A percentile compares a stretch with the other conserved stretches of the same genome.
Evolutionary conservation across 1,284 basidiomycete genomes (phyloP).

Genomic region (Xanthoconium separans): DNA sequence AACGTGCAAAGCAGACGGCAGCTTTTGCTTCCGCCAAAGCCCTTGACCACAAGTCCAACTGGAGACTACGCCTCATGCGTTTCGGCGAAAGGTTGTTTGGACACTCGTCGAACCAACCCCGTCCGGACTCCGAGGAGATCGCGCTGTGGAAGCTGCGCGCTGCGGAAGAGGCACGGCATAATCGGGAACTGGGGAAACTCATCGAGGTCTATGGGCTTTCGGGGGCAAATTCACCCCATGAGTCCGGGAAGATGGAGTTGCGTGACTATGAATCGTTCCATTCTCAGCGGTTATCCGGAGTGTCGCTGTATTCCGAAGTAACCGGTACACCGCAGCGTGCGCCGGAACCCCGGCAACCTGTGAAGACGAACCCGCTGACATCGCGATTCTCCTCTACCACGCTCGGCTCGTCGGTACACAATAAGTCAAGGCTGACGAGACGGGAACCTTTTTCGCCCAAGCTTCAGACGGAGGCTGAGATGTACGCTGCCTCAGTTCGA

Average conservation of each 20-base stretch:
- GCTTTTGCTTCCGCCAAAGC: slow-evolving; percentile 62
- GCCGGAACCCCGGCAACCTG: slow-evolving; percentile 68
- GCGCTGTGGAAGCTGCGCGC: slow-evolving; percentile 43
- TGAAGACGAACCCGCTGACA: slow-evolving; percentile 46
- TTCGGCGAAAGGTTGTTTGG: slow-evolving; percentile 61
- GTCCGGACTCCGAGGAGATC: slow-evolving; percentile 40
- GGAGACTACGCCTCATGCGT: slow-evolving; percentile 54
- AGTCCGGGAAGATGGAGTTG: slow-evolving; percentile 20
- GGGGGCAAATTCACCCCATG: slow-evolving; percentile 33
- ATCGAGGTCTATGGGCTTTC: slow-evolving; percentile 53
- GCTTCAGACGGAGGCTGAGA: slow-evolving; percentile 55
- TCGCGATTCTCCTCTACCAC: slow-evolving; percentile 50
- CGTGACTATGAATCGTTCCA: slow-evolving; percentile 30
- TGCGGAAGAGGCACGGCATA: slow-evolving; percentile 50
- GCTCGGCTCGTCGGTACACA: slow-evolving; percentile 30
- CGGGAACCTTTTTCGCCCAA: slow-evolving; percentile 28
- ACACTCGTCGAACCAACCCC: slow-evolving; percentile 34
- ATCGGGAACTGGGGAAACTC: slow-evolving; percentile 49
- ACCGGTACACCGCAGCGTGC: slow-evolving; percentile 58
- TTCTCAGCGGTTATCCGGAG: slow-evolving; percentile 44
- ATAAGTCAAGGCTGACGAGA: slow-evolving; percentile 24
- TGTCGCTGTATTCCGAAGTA: slow-evolving; percentile 66
- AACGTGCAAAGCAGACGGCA: slow-evolving; percentile 62
- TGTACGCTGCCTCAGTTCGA: slow-evolving; percentile 51
- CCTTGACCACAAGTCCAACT: slow-evolving; percentile 45